phyloP scores from a whole-genome alignment of 2,329 filamentous ascomycete genomes.

The Cercospora berteroae region DNA sequence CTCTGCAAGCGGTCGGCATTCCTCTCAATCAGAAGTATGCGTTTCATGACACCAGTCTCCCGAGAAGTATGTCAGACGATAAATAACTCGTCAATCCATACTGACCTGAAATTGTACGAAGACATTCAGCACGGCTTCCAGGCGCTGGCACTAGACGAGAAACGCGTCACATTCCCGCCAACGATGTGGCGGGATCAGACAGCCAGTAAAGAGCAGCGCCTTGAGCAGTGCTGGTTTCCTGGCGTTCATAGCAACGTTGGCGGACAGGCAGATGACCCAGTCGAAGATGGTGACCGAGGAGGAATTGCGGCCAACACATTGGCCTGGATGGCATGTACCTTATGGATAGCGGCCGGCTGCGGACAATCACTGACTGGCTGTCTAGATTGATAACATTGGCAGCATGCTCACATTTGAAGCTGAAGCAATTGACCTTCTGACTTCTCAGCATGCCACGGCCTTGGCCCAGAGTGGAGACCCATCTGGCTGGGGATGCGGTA shows the following conservation, averaged over 20 bases:
- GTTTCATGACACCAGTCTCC: constrained; percentile 46
- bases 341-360: neutral
- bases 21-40: constrained; percentile 30
- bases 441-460: constrained; percentile 13
- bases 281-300: constrained; percentile 3
- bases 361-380: neutral
- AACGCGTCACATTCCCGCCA: constrained; percentile 36
- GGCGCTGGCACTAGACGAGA: constrained; percentile 41
- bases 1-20: constrained; percentile 26
- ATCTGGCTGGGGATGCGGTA: constrained; percentile 19
- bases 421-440: constrained; percentile 10
- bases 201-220: constrained; percentile 34
- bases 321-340: constrained; percentile 20
- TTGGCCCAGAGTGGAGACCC: constrained; percentile 9
- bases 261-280: constrained; percentile 27
- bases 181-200: constrained; percentile 40
- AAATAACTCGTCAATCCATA: neutral
- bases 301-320: constrained; percentile 20
- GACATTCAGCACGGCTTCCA: constrained; percentile 41
- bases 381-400: constrained; percentile 18
- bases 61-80: constrained; percentile 21
- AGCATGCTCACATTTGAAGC: constrained; percentile 20
- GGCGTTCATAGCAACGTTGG: constrained; percentile 43
- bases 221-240: constrained; percentile 46
- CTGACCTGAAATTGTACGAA: neutral